These are phyloP conservation scores for Kwoniella sp. DNA, from an alignment of 768 basidiomycete species.

Conservation along the genomic window DNA sequence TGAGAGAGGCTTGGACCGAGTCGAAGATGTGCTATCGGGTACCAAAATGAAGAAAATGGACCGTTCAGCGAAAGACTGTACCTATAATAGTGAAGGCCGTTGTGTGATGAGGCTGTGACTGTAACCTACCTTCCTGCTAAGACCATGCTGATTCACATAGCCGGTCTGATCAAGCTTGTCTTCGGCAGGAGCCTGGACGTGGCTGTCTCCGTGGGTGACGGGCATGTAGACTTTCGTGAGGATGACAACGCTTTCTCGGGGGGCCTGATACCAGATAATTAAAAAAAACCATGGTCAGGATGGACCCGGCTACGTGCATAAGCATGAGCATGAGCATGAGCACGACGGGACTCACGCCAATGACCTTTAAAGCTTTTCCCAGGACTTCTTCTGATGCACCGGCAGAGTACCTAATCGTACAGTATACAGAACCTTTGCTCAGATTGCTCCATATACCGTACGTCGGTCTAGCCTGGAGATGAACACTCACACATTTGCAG, in stretches of 20 bases:
- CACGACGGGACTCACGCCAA: conserved; percentile 14
- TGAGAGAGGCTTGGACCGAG: conserved; percentile 60
- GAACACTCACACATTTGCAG: conserved; percentile 47
- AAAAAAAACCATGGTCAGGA: too few species aligned
- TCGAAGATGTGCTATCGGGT: conserved; percentile 66
- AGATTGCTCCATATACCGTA: too few species aligned
- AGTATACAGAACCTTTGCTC: neutral
- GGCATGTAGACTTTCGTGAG: conserved; percentile 66
- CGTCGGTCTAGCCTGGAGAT: too few species aligned
- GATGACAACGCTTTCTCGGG: conserved; percentile 75
- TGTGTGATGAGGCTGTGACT: too few species aligned
- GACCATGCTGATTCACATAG: conserved; percentile 25
- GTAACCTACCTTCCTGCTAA: conserved; percentile 30
- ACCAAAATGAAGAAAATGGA: neutral
- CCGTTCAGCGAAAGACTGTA: neutral
- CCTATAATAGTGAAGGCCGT: too few species aligned
- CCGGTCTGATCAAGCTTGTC: conserved; percentile 24
- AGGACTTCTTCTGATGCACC: conserved; percentile 59
- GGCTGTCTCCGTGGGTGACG: neutral
- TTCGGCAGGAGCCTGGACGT: conserved; percentile 9
- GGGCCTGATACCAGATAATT: too few species aligned
- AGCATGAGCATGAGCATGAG: too few species aligned
- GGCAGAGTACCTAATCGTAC: conserved; percentile 22
- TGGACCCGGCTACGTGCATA: too few species aligned
- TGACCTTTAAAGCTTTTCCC: conserved; percentile 62